These are phyloP conservation scores for Torulaspora indica DNA, from an alignment of 805 yeast genomes.

Conservation along the genomic window DNA sequence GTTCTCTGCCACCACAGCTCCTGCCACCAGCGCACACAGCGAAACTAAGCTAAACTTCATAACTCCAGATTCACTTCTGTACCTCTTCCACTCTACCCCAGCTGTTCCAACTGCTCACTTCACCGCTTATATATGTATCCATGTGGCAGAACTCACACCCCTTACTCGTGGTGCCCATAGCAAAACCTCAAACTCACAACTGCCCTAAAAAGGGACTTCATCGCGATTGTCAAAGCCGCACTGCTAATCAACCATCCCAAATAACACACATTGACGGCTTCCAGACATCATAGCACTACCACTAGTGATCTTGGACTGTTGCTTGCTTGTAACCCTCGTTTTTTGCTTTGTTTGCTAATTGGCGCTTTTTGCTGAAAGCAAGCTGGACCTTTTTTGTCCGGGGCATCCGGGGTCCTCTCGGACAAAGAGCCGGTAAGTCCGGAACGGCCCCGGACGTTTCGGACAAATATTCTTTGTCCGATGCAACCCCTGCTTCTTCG, in stretches of 20 bases:
- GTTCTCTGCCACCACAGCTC: constrained; percentile 10
- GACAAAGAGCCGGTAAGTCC: no score
- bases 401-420: not conserved
- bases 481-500: not conserved
- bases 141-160: not conserved
- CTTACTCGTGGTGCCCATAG: constrained; percentile 3
- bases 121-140: constrained; percentile 3
- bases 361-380: not conserved
- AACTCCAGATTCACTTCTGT: no score
- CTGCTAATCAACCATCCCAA: no score
- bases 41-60: constrained; percentile 4
- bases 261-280: no score
- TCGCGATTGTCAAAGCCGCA: not conserved
- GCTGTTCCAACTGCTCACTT: not conserved
- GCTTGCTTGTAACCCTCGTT: no score
- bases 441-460: not conserved
- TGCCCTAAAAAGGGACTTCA: constrained; percentile 1
- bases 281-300: not conserved
- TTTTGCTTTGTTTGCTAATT: not conserved
- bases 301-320: not conserved
- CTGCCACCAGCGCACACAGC: constrained; percentile 6
- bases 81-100: no score
- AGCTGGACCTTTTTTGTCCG: not conserved
- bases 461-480: constrained; percentile 2
- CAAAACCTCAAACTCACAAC: not conserved